phyloP scores from a whole-genome alignment of 2,329 filamentous ascomycete species.

The Ramularia endophylla region DNA sequence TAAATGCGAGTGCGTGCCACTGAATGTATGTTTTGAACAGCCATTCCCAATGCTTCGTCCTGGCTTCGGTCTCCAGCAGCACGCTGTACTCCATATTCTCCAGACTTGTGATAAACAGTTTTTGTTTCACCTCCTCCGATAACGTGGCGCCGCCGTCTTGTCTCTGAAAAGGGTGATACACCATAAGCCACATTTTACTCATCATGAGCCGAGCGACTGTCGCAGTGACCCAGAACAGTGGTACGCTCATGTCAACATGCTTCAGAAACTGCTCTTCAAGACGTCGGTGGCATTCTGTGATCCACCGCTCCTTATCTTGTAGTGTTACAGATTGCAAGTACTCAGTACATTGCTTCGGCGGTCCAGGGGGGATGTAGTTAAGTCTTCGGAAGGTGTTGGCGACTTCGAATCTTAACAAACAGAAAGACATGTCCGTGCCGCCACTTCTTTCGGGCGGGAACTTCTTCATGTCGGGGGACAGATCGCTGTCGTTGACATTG shows the following conservation, averaged over 20 bases:
- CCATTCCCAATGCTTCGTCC: constrained; percentile 60
- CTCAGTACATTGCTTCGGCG: constrained; percentile 36
- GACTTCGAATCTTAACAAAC: constrained; percentile 49
- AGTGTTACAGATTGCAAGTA: constrained; percentile 41
- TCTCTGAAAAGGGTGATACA: constrained; percentile 67
- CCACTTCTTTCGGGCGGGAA: constrained; percentile 44
- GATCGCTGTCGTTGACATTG: constrained; percentile 51
- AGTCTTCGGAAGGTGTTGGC: constrained; percentile 43
- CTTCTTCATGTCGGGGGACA: constrained; percentile 44
- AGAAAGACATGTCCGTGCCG: constrained; percentile 55
- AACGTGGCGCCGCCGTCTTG: constrained; percentile 52
- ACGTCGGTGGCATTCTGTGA: constrained; percentile 41
- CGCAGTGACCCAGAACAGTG: constrained; percentile 62
- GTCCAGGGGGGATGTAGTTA: constrained; percentile 40
- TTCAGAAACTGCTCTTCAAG: constrained; percentile 47
- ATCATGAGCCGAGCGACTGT: constrained; percentile 66
- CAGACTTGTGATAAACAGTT: constrained; percentile 64
- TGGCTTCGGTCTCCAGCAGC: constrained; percentile 57
- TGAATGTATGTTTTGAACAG: constrained; percentile 59
- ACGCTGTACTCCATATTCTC: constrained; percentile 69
- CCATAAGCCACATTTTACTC: constrained; percentile 70
- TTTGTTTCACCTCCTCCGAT: constrained; percentile 58
- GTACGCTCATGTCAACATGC: constrained; percentile 50
- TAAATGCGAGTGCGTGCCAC: constrained; percentile 59
- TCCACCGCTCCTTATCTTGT: constrained; percentile 45